Percentiles rank a stretch among this genome's conserved stretches.
Conservation (phyloP, 768 basidiomycete species). For the Trametes cinnabarina region DNA sequence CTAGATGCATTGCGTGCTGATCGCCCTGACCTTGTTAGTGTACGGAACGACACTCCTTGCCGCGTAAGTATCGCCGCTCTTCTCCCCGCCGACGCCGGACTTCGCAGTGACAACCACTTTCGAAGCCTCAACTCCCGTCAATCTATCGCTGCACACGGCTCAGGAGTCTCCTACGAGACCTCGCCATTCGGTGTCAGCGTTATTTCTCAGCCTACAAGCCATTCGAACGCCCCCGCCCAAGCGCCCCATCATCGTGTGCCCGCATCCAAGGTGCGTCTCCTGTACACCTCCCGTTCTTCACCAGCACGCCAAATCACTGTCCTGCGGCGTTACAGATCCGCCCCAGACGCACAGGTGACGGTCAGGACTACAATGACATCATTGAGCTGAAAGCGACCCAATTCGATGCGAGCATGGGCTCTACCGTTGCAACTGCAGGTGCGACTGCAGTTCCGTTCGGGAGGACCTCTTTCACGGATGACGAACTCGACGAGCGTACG, state of each 20-base stretch:
- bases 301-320: no score
- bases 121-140: not conserved
- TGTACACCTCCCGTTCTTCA: no score
- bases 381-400: not conserved
- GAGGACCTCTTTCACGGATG: no score
- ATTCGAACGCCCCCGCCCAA: not conserved
- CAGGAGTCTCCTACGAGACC: not conserved
- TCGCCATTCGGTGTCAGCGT: not conserved
- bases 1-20: not conserved
- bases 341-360: not conserved
- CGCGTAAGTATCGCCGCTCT: not conserved
- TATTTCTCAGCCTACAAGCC: not conserved
- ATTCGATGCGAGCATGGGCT: not conserved
- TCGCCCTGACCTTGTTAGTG: not conserved
- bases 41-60: not conserved
- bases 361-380: not conserved
- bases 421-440: no score
- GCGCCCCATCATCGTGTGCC: no score
- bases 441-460: no score
- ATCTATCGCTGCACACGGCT: not conserved
- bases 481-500: no score
- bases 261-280: no score
- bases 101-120: not conserved
- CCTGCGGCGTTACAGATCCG: not conserved
- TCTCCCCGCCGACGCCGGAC: not conserved